Base-by-base conservation (phyloP, 805 yeast species). In the Ogataea trehaloabstinens region DNA sequence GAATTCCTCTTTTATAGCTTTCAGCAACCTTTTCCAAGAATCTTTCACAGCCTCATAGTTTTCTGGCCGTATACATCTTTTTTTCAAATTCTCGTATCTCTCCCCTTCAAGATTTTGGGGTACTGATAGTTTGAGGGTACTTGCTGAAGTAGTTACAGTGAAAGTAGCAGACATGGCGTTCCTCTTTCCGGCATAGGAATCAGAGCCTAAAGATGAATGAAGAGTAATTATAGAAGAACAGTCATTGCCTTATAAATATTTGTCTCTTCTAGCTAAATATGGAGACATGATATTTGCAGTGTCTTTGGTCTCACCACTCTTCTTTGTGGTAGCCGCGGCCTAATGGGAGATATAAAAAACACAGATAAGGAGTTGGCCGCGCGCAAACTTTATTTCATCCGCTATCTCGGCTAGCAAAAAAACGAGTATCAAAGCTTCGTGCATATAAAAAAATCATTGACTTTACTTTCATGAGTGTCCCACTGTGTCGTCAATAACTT, bases 1-100 rank as follows among this genome's bases (percentile, higher is more conserved):
- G 16, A 51, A 34, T 40, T 55, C 52, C 6, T 41, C 37, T n/a
- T 54, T 56, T 24, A 63, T 35, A 2, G 52, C 55, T 18, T 35
- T 40, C 17, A 58, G 48, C 17, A 61, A 41, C 28, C 66, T 44
- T 21, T 55, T 45, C 65, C 66, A 63, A 19, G 58, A 52, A 3
- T 43, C 55, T 18, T 54, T 56, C 11, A 59, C 63, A 21, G 50
- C 51, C 16, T 54, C 50, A 37, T 45, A 38, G 32, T 60, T 36
- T 36, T 61, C 62, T 2, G 62, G 61, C 27, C 49, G 52, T 32
- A 45, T 40, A 12, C 51, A 44, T 12, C 21, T 31, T 20, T 45
- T 39, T 34, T 60, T 60, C 12, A 44, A 31, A 17, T 33, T 20
- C 7, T 24, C 17, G 22, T 40, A 46, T 34, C 47, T 34, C 10